Evolutionary conservation across 208 protist species (phyloP), one percentile per base, ranked within the genome.

Genomic region (Wallacemonas sp.): DNA sequence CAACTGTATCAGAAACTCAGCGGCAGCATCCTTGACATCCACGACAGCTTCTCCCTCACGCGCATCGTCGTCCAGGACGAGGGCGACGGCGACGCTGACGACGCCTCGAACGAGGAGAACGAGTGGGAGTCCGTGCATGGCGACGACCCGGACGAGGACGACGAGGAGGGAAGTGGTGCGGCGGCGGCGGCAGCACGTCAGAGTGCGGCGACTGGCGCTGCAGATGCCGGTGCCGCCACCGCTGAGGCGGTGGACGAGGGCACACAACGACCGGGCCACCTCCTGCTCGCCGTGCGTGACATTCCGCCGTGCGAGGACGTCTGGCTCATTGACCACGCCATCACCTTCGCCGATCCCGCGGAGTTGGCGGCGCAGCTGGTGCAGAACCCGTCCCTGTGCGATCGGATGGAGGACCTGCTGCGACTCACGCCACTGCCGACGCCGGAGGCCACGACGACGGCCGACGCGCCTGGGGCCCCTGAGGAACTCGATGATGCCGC

Each of bases 271-370:
- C 47, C 62, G 2, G 61, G 65, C 17, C 79, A 77, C 72, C 65
- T 78, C 61, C 72, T 88, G 33, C 65, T 81, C 34, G 54, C 82
- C 2, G 83, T 19, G 47, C 54, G 61, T 8, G 71, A 83, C 48
- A 38, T 85, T 17, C 33, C 29, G 23, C 70, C 78, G 6, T 68
- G 65, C 27, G 69, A 67, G 17, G 76, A 85, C 55, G 74, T 88
- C 32, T 85, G 83, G 83, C 73, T 88, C 11, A 71, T 88, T 0
- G 78, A 85, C 54, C 78, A 83, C 66, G 79, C 72, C 26, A 83
- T 71, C 41, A 85, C 83, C 21, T 85, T 85, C 49, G 56, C 41
- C 32, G 56, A 76, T 12, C 71, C 65, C 16, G 71, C 76, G 26
- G 56, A 62, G 32, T 62, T 85, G 58, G 70, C 76, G n/a, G 29